phyloP scores from a whole-genome alignment of 352 stramenopile species.

The Pythium biforme region DNA sequence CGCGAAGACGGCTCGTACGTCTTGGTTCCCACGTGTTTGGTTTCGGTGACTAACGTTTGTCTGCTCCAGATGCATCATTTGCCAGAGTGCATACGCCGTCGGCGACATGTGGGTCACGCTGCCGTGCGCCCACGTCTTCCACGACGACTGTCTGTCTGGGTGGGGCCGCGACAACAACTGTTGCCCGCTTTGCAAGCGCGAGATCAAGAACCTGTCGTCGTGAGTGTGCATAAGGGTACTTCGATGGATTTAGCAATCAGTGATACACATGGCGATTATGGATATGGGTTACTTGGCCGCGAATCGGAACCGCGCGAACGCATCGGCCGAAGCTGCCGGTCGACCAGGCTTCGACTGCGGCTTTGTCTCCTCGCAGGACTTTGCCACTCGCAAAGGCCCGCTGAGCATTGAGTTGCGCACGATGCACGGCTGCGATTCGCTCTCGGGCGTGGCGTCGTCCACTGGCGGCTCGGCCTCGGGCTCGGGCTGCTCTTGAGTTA shows the following conservation, averaged over 20 bases:
- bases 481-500: background rate
- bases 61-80: constrained; percentile 55
- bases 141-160: constrained; percentile 58
- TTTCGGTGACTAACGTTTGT: background rate
- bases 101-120: constrained; percentile 61
- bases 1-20: constrained; percentile 52
- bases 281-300: background rate
- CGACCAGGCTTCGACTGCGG: background rate
- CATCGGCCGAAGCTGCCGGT: background rate
- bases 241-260: too few relatives aligned
- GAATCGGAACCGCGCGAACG: constrained; percentile 23
- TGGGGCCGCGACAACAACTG: constrained; percentile 77
- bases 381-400: background rate
- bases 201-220: background rate
- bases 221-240: too few relatives aligned
- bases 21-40: background rate
- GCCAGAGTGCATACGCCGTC: constrained; percentile 52
- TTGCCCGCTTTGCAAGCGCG: constrained; percentile 63
- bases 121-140: constrained; percentile 69
- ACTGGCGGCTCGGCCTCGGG: background rate
- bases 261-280: background rate
- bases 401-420: background rate
- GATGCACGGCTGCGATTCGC: background rate
- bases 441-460: background rate
- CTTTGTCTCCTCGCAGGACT: background rate